Base-by-base conservation (phyloP, 1,284 basidiomycete genomes). In the Cerioporus squamosus region DNA sequence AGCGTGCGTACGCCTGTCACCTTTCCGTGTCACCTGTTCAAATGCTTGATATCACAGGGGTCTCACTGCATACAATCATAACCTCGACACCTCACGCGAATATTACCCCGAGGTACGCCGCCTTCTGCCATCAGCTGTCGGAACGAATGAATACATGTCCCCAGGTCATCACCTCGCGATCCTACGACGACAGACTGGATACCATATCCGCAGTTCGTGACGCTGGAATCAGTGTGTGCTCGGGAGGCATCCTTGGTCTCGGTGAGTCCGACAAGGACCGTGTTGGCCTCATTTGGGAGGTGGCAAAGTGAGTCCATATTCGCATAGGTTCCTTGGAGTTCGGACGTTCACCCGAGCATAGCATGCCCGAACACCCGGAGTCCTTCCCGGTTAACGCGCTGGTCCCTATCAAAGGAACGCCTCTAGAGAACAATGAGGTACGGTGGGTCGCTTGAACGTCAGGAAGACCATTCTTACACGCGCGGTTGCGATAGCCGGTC, bases 311-410 rank as follows among this genome's bases (percentile, higher is more conserved):
- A 71, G 86, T 75, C 15, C 15, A 10, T 42, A 24, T 40, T 50
- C 53, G 26, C 38, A 22, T 17, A 18, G 24, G n/a, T 38, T 22
- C 14, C 33, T 7, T 44, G 12, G 49, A 18, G 48, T 42, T 17
- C 20, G 39, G 47, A 18, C 40, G 36, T 59, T 61, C 31, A 66
- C 54, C 15, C 29, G 48, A 47, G 8, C 15, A 17, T 62, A 96
- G 94, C 70, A 90, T 98, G 82, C 89, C 94, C 43, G 93, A 96
- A 72, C 94, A 97, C 68, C 97, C 97, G 20, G 97, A 99, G 75
- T 96, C 94, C 10, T 99, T 99, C 83, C 97, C 97, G 2, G 96
- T 99, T 63, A 99, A 99, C 75, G 97, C 97, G 5, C 82, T 99
- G 53, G 87, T 91, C 4, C 90, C 90, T 18, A 91, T 92, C 60